These are phyloP conservation scores for Stephania cephalantha DNA, from an alignment of 164 flowering plant species.

Conservation along the genomic window DNA sequence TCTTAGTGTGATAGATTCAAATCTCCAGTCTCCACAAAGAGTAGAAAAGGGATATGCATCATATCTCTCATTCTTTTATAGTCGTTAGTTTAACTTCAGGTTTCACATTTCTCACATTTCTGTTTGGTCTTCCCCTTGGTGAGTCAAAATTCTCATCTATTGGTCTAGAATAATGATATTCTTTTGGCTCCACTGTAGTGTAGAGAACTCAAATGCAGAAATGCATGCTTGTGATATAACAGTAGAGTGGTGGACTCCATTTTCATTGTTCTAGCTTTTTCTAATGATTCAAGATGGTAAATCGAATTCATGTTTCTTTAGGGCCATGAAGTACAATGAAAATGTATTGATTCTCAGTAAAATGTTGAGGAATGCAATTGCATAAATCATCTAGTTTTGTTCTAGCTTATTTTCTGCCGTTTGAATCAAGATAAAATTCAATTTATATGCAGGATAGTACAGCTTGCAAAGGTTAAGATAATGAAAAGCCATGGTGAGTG, in stretches of 20 bases:
- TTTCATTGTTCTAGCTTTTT: neutral
- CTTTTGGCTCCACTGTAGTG: neutral
- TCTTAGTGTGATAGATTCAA: neutral
- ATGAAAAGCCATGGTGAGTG: slow-evolving; percentile 18
- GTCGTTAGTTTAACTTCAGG: neutral
- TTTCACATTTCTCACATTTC: neutral
- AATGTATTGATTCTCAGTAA: neutral
- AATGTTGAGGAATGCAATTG: neutral
- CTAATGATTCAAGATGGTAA: neutral
- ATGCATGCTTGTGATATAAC: neutral
- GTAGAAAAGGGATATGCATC: neutral
- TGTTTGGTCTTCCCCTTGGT: neutral
- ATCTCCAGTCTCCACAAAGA: neutral
- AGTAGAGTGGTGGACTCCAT: no score
- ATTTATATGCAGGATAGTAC: slow-evolving; percentile 13
- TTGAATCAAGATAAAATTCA: neutral
- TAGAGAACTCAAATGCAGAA: neutral
- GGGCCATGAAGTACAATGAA: neutral
- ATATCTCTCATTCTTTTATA: neutral
- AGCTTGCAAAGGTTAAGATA: slow-evolving; percentile 18
- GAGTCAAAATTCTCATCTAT: neutral
- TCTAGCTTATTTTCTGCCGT: neutral
- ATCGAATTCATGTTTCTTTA: no score
- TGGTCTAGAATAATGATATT: neutral
- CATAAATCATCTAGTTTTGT: neutral